Evolutionary conservation across 768 basidiomycete species (phyloP).

Genomic region (Thelephora aurantiotincta): DNA sequence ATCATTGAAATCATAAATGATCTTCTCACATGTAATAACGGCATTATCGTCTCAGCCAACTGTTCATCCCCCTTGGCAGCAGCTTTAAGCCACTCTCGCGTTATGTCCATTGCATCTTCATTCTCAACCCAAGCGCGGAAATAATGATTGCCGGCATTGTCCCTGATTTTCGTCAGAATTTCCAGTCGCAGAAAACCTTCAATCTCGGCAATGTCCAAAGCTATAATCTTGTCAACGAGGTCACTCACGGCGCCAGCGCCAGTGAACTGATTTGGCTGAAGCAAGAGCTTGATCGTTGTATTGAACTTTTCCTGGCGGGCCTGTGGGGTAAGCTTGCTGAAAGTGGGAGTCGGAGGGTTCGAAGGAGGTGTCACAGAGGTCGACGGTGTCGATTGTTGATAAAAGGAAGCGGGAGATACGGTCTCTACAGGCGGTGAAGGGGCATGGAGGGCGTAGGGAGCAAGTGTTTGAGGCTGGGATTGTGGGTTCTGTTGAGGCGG

Average conservation of each 20-base stretch:
- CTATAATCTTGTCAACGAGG: conserved; percentile 43
- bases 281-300: conserved; percentile 35
- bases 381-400: conserved; percentile 19
- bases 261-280: conserved; percentile 45
- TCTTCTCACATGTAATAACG: conserved; percentile 65
- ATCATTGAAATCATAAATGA: not conserved
- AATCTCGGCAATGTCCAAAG: conserved; percentile 50
- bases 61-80: conserved; percentile 37
- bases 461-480: conserved; percentile 44
- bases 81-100: conserved; percentile 71
- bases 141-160: conserved; percentile 76
- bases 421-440: conserved; percentile 22
- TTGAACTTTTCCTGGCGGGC: conserved; percentile 43
- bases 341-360: conserved; percentile 10
- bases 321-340: conserved; percentile 24
- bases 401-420: conserved; percentile 24
- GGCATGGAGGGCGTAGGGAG: conserved; percentile 56
- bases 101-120: conserved; percentile 56
- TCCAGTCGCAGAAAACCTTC: conserved; percentile 54
- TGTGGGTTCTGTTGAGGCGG: conserved; percentile 14
- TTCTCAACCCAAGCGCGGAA: conserved; percentile 81
- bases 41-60: conserved; percentile 70
- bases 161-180: conserved; percentile 68
- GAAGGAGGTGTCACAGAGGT: conserved; percentile 19
- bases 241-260: conserved; percentile 54